Evolutionary conservation across 768 basidiomycete genomes (phyloP).

Genomic region (Cyclocybe cylindracea): DNA sequence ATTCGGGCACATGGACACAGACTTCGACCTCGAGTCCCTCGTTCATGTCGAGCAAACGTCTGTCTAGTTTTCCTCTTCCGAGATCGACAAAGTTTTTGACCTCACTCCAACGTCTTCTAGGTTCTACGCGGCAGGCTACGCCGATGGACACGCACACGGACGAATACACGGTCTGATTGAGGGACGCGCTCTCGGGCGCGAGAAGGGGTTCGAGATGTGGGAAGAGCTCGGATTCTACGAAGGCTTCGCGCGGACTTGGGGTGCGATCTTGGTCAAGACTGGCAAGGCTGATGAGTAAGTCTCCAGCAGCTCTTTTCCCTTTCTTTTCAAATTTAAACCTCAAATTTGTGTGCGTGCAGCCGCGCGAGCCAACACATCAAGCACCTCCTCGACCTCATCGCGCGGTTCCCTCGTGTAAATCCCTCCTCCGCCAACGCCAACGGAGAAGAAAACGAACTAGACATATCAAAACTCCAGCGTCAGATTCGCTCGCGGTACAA

Average conservation of each 20-base stretch:
- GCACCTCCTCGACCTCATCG: constrained; percentile 69
- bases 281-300: constrained; percentile 51
- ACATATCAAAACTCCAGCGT: constrained; percentile 75
- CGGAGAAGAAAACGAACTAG: constrained; percentile 40
- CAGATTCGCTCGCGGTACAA: constrained; percentile 89
- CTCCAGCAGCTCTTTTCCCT: background rate
- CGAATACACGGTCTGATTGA: constrained; percentile 89
- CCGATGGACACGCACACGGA: constrained; percentile 82
- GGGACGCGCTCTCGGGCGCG: constrained; percentile 83
- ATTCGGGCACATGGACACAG: constrained; percentile 24
- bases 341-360: constrained; percentile 30
- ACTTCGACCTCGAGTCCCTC: constrained; percentile 61
- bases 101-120: constrained; percentile 33
- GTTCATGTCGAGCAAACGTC: constrained; percentile 67
- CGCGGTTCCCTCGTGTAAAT: constrained; percentile 77
- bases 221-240: constrained; percentile 95
- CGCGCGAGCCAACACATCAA: constrained; percentile 64
- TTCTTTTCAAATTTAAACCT: background rate
- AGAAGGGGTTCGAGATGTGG: constrained; percentile 95
- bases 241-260: constrained; percentile 80
- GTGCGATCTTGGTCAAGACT: constrained; percentile 44
- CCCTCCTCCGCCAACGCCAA: constrained; percentile 38
- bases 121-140: constrained; percentile 80
- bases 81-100: background rate
- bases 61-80: constrained; percentile 13